Conservation (phyloP, 2,329 filamentous ascomycete species). For the Trichocomaceae sp. region DNA sequence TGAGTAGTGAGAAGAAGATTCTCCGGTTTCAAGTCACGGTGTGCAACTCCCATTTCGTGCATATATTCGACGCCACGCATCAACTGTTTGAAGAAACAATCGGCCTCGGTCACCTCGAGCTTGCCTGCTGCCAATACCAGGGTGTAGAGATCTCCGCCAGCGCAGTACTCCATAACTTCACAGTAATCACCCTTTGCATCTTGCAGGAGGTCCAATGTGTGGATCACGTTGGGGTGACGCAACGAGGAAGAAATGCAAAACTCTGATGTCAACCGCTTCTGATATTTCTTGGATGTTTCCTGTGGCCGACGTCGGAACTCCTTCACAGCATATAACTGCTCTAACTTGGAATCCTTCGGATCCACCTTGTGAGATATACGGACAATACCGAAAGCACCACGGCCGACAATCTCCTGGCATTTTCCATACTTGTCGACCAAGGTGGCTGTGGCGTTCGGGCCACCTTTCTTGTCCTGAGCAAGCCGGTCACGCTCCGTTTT, state of each 20-base stretch:
- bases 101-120: slow-evolving; percentile 80
- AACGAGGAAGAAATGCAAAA: slow-evolving; percentile 98
- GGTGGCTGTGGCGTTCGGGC: slow-evolving; percentile 66
- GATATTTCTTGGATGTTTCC: slow-evolving; percentile 94
- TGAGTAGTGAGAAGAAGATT: slow-evolving; percentile 90
- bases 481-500: slow-evolving; percentile 76
- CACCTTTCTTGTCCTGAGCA: slow-evolving; percentile 68
- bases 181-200: slow-evolving; percentile 97
- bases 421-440: slow-evolving; percentile 97
- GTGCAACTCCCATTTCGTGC: slow-evolving; percentile 98
- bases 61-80: slow-evolving; percentile 99
- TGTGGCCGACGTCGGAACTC: slow-evolving; percentile 92
- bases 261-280: slow-evolving; percentile 92
- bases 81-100: slow-evolving; percentile 98
- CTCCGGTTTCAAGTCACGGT: slow-evolving; percentile 93
- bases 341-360: slow-evolving; percentile 65
- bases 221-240: slow-evolving; percentile 95
- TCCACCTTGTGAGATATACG: slow-evolving; percentile 94
- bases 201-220: slow-evolving; percentile 89
- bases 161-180: slow-evolving; percentile 99
- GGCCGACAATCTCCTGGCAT: slow-evolving; percentile 93
- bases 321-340: slow-evolving; percentile 95
- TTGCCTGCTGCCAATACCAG: slow-evolving; percentile 86
- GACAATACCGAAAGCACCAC: slow-evolving; percentile 94
- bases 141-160: slow-evolving; percentile 91